phyloP scores from a whole-genome alignment of 257 asterid species.

The Solanum dulcamara region DNA sequence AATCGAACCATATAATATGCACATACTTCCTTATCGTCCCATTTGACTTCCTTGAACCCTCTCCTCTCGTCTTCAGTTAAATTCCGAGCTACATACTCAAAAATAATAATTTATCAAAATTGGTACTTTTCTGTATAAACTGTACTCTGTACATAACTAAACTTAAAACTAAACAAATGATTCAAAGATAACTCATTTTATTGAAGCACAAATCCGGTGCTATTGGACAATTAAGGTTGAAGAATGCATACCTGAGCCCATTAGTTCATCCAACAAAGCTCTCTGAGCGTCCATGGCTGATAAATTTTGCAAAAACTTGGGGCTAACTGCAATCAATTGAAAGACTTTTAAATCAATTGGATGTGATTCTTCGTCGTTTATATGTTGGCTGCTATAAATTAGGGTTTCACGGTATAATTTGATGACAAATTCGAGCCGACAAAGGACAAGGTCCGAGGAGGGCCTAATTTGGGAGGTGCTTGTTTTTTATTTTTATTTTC shows the following conservation, averaged over 20 bases:
- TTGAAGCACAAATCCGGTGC: neutral
- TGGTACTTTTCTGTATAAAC: neutral
- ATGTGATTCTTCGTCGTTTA: neutral
- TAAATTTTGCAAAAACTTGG: neutral
- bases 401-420: neutral
- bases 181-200: neutral
- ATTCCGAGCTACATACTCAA: conserved; percentile 54
- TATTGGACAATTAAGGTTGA: neutral
- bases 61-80: conserved; percentile 89
- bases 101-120: neutral
- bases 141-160: neutral
- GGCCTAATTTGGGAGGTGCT: neutral
- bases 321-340: neutral
- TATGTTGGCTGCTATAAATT: neutral
- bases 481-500: neutral
- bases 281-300: conserved; percentile 18
- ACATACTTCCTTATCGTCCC: conserved; percentile 95
- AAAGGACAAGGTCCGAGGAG: neutral
- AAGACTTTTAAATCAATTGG: neutral
- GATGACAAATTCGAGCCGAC: neutral
- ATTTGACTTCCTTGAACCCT: conserved; percentile 74
- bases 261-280: conserved; percentile 23
- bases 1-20: conserved; percentile 88
- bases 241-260: neutral
- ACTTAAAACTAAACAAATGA: neutral